These are phyloP conservation scores for Oryza glaberrima DNA, from an alignment of 176 grass and related monocot species.

Conservation along the genomic window DNA sequence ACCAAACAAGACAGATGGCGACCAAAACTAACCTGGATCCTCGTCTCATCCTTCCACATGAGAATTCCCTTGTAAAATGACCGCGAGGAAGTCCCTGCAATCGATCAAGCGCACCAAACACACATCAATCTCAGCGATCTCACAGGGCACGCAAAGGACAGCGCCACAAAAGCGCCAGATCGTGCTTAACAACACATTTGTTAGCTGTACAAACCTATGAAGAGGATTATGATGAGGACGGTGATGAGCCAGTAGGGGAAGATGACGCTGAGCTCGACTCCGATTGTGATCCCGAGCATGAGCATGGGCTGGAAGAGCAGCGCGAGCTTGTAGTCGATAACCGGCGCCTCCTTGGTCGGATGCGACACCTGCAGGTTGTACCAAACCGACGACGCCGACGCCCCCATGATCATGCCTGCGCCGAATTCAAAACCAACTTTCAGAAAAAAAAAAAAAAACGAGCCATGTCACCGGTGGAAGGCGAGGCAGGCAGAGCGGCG, in stretches of 20 bases:
- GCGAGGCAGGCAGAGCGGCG: background rate
- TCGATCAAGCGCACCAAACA: constrained; percentile 16
- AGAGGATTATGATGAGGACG: constrained; percentile 94
- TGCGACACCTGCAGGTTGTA: constrained; percentile 97
- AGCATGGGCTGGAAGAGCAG: constrained; percentile 99
- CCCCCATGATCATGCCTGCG: constrained; percentile 99
- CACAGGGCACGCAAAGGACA: background rate
- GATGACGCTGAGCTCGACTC: constrained; percentile 92
- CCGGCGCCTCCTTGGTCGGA: constrained; percentile 81
- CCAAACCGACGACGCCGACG: constrained; percentile 90
- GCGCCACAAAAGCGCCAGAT: background rate
- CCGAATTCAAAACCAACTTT: background rate
- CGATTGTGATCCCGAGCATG: constrained; percentile 97
- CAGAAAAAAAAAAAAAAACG: background rate
- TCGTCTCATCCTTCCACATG: constrained; percentile 94
- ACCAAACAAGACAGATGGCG: background rate
- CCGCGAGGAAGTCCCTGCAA: constrained; percentile 87
- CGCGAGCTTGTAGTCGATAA: constrained; percentile 91
- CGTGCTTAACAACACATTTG: background rate
- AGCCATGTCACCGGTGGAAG: background rate
- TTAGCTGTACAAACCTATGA: constrained; percentile 56
- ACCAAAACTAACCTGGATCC: constrained; percentile 66
- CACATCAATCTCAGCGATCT: constrained; percentile 8
- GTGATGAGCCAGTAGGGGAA: constrained; percentile 99
- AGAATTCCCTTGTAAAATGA: constrained; percentile 88